Percentiles rank a stretch among this genome's conserved stretches.
phyloP scores from a whole-genome alignment of 2,329 filamentous ascomycete species.

The Cladosporium sp. region DNA sequence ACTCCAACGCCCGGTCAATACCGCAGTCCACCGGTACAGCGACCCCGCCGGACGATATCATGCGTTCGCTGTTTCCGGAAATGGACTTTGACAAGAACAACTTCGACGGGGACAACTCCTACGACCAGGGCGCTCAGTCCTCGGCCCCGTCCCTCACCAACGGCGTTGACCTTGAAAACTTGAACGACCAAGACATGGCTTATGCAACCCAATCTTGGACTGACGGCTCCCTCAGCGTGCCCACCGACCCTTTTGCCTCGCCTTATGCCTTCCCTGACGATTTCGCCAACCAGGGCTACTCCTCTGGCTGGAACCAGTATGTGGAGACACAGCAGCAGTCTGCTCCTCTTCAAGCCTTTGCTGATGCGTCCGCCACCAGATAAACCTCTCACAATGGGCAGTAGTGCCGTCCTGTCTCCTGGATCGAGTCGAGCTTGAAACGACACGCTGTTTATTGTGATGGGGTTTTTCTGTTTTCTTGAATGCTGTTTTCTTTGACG shows the following conservation, averaged over 20 bases:
- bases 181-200: constrained; percentile 17
- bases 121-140: constrained; percentile 1
- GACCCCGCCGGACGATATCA: constrained; percentile 26
- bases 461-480: no score
- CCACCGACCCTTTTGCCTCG: constrained; percentile 26
- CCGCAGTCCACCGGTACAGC: constrained; percentile 18
- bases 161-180: constrained; percentile 17
- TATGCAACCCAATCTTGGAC: constrained; percentile 30
- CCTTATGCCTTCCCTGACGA: constrained; percentile 27
- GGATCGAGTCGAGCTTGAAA: not conserved
- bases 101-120: constrained; percentile 16
- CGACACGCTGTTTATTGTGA: constrained; percentile 1
- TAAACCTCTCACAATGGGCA: constrained; percentile 9
- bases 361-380: not conserved
- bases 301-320: constrained; percentile 26
- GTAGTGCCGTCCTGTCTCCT: constrained; percentile 10
- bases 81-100: constrained; percentile 23
- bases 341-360: no score
- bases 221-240: constrained; percentile 29
- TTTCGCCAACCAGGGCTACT: constrained; percentile 24
- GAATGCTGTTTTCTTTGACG: no score
- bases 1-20: constrained; percentile 5
- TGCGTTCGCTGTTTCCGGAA: constrained; percentile 30
- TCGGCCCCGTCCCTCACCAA: constrained; percentile 9
- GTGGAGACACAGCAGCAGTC: not conserved